Percentiles rank a stretch among this genome's conserved stretches.
Conservation (phyloP, 108 stramenopile species). For the Hondaea fermentalgiana region DNA sequence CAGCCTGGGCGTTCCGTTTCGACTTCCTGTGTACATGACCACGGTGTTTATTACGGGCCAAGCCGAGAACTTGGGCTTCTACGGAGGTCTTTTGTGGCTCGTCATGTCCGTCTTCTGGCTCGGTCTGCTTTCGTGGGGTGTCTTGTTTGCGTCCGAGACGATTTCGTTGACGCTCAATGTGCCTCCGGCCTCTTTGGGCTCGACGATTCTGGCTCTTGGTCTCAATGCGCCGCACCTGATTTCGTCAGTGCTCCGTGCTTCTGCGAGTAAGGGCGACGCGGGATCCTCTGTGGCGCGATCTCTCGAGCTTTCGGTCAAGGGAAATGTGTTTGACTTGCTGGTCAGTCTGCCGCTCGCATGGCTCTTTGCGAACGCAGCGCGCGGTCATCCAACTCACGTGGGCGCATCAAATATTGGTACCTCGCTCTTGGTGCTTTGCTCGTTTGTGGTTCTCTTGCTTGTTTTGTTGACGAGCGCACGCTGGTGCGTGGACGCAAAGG, state of each 20-base stretch:
- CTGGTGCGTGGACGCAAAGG: neutral
- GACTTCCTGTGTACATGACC: neutral
- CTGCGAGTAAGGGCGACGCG: neutral
- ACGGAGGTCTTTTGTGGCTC: neutral
- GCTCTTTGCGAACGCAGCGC: neutral
- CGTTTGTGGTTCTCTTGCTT: neutral
- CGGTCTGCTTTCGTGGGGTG: neutral
- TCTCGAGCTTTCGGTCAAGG: conserved; percentile 3
- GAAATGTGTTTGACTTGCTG: neutral
- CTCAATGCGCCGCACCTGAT: neutral
- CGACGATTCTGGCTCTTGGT: neutral
- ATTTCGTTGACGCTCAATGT: neutral
- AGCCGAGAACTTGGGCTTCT: neutral
- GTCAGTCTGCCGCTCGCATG: neutral
- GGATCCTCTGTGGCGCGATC: neutral
- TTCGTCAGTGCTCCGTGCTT: neutral
- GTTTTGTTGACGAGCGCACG: neutral
- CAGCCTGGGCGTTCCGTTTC: neutral
- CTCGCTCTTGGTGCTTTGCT: neutral
- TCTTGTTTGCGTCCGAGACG: neutral
- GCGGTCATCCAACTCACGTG: neutral
- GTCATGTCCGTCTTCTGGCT: neutral
- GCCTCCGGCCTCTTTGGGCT: neutral
- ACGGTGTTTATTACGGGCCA: neutral
- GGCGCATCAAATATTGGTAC: neutral